Percentiles rank a stretch among this genome's conserved stretches.
phyloP scores from a whole-genome alignment of 257 asterid species.

The Ophiorrhiza pumila region DNA sequence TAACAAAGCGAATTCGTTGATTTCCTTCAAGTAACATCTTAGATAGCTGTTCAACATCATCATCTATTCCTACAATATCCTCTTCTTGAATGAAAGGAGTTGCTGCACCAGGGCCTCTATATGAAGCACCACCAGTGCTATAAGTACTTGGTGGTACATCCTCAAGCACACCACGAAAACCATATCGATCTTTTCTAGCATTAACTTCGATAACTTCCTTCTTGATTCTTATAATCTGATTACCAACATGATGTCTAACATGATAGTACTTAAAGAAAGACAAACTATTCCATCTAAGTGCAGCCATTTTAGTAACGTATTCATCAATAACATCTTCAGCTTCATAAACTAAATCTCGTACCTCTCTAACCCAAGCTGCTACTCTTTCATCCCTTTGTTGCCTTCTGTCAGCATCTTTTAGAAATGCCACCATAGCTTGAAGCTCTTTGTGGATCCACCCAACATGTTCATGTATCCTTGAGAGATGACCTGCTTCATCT shows the following conservation, averaged over 20 bases:
- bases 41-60: conserved; percentile 14
- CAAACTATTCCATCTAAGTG: conserved; percentile 5
- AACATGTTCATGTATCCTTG: conserved; percentile 15
- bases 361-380: conserved; percentile 17
- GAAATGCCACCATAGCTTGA: conserved; percentile 13
- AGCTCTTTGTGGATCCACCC: conserved; percentile 21
- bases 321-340: conserved; percentile 20
- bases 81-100: conserved; percentile 8
- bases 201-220: conserved; percentile 10
- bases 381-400: conserved; percentile 19
- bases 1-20: neutral
- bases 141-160: conserved; percentile 7
- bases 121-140: no score
- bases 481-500: conserved; percentile 9
- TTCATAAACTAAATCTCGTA: conserved; percentile 11
- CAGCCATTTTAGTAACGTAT: conserved; percentile 12
- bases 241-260: conserved; percentile 4
- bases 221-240: conserved; percentile 13
- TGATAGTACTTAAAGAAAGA: conserved; percentile 8
- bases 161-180: conserved; percentile 3
- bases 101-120: conserved; percentile 19
- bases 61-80: conserved; percentile 16
- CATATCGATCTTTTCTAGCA: conserved; percentile 17
- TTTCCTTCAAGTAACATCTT: conserved; percentile 13
- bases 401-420: conserved; percentile 12